Percentiles rank a stretch among this genome's conserved stretches.
These are phyloP conservation scores for Tripterygium wilfordii DNA, from an alignment of 177 flowering plant genomes.

Conservation along the genomic window DNA sequence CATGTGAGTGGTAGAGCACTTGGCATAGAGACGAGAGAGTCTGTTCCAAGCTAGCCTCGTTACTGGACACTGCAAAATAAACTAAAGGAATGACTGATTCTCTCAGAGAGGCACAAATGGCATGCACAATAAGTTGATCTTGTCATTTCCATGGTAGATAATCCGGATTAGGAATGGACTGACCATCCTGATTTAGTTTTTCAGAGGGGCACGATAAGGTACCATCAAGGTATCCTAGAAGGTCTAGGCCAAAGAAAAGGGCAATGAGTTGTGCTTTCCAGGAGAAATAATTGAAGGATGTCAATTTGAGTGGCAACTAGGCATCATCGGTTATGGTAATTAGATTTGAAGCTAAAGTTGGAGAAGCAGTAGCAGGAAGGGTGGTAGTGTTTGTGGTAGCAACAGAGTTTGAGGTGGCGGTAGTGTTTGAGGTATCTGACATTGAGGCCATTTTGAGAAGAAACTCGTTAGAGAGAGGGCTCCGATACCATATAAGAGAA, in stretches of 20 bases:
- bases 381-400: too few species aligned
- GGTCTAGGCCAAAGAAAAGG: neutral
- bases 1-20: too few species aligned
- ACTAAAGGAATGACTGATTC: neutral
- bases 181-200: neutral
- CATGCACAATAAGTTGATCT: constrained; percentile 5
- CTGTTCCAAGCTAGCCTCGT: neutral
- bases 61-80: neutral
- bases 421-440: too few species aligned
- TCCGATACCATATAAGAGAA: too few species aligned
- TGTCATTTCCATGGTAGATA: neutral
- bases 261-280: neutral
- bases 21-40: neutral
- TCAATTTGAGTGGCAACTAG: constrained; percentile 1
- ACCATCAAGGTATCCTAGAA: neutral
- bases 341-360: too few species aligned
- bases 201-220: neutral
- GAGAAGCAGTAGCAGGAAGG: too few species aligned
- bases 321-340: neutral
- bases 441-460: too few species aligned
- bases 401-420: too few species aligned
- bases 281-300: neutral
- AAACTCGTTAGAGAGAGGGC: too few species aligned
- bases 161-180: neutral
- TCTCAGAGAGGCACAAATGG: neutral